Conservation (phyloP, 2,329 filamentous ascomycete genomes). For the Ophiostoma angusticollis region DNA sequence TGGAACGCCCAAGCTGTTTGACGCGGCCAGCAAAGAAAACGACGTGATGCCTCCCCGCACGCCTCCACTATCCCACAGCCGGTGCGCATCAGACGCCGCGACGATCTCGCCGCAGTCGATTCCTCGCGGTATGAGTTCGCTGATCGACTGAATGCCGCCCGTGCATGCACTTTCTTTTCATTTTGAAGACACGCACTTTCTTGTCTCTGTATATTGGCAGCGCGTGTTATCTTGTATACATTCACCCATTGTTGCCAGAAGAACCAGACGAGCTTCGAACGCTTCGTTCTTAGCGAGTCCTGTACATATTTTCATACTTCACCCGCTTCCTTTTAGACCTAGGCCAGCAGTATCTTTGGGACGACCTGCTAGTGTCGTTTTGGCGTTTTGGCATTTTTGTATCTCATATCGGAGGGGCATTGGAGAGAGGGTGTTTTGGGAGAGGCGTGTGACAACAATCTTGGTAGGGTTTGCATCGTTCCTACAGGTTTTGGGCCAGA, state of each 20-base stretch:
- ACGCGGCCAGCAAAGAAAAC: conserved; percentile 6
- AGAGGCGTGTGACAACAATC: too few relatives aligned
- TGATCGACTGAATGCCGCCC: conserved; percentile 22
- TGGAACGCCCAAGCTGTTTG: neutral
- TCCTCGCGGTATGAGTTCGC: conserved; percentile 25
- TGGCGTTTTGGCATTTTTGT: too few relatives aligned
- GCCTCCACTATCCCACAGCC: conserved; percentile 2
- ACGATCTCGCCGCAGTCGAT: conserved; percentile 31
- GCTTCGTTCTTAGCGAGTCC: neutral
- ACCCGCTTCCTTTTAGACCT: neutral
- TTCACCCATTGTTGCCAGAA: too few relatives aligned
- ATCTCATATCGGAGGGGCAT: too few relatives aligned
- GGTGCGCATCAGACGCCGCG: conserved; percentile 12
- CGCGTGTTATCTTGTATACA: too few relatives aligned
- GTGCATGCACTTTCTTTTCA: neutral
- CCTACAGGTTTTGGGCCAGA: too few relatives aligned
- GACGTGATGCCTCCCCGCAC: neutral
- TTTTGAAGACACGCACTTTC: neutral
- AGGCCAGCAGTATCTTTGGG: too few relatives aligned
- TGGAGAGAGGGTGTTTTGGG: too few relatives aligned
- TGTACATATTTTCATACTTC: neutral
- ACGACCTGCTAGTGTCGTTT: too few relatives aligned
- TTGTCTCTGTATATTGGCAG: neutral
- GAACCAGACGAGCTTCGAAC: too few relatives aligned
- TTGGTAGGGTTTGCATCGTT: too few relatives aligned